A percentile compares a stretch with the other conserved stretches of the same genome.
Evolutionary conservation across 257 asterid species (phyloP).

Genomic region (Nicotiana obtusifolia): DNA sequence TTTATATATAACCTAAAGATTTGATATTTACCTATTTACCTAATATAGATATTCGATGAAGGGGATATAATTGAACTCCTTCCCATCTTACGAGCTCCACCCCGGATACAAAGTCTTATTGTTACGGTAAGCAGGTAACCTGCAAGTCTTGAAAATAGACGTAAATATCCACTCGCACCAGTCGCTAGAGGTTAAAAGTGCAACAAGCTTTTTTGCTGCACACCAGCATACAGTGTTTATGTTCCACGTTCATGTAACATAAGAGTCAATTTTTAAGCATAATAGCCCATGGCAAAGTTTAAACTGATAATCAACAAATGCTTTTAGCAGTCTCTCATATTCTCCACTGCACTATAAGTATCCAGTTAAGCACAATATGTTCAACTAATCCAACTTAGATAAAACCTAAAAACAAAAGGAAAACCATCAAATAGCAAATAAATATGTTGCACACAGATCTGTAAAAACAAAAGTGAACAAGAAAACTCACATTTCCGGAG

Average conservation of each 20-base stretch:
- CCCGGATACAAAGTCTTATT: background rate
- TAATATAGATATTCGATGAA: background rate
- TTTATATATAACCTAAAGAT: background rate
- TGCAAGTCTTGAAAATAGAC: background rate
- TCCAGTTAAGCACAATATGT: background rate
- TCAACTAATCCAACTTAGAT: background rate
- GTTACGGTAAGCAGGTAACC: background rate
- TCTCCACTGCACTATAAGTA: background rate
- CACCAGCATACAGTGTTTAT: background rate
- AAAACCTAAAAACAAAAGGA: background rate
- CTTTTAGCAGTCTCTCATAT: background rate
- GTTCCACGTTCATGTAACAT: background rate
- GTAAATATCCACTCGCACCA: background rate
- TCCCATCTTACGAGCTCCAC: background rate
- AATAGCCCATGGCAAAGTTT: background rate
- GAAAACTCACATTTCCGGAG: constrained; percentile 69
- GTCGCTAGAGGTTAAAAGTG: background rate
- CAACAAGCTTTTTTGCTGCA: background rate
- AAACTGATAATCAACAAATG: background rate
- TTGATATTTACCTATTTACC: background rate
- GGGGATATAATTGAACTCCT: background rate
- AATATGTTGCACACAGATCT: background rate
- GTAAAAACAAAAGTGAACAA: background rate
- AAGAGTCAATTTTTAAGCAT: background rate
- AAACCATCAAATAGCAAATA: background rate